These are phyloP conservation scores for Bassia scoparia DNA, from an alignment of 148 eudicot species.

Conservation along the genomic window DNA sequence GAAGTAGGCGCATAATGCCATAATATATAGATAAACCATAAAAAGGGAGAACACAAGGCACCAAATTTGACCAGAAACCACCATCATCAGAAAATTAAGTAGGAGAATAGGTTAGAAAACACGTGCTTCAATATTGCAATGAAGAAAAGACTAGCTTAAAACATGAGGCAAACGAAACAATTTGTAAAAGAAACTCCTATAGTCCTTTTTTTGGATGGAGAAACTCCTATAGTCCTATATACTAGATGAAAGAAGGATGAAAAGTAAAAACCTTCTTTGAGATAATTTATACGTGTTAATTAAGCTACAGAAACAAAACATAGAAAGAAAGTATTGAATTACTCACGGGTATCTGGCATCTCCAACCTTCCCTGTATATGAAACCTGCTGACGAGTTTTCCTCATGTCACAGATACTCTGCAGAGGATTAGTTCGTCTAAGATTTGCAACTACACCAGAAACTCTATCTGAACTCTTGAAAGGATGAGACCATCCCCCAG, in stretches of 20 bases:
- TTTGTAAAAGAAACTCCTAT: too few relatives aligned
- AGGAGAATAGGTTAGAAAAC: not conserved
- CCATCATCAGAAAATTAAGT: not conserved
- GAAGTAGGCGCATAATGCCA: not conserved
- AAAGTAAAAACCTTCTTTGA: not conserved
- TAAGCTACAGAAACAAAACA: not conserved
- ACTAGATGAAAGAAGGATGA: not conserved
- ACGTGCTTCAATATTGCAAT: not conserved
- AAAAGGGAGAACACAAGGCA: not conserved
- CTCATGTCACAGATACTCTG: conserved; percentile 82
- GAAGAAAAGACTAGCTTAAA: not conserved
- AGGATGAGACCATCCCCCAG: conserved; percentile 85
- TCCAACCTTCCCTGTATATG: conserved; percentile 85
- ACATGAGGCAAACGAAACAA: not conserved
- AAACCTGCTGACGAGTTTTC: conserved; percentile 80
- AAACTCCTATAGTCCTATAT: too few relatives aligned
- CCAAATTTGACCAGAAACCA: not conserved
- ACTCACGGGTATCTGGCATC: conserved; percentile 99
- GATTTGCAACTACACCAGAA: conserved; percentile 78
- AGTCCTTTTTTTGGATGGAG: too few relatives aligned
- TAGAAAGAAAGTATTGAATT: conserved; percentile 3
- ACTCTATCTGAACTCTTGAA: conserved; percentile 65
- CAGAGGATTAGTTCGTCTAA: conserved; percentile 85
- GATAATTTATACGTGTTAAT: not conserved
- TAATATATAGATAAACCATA: too few relatives aligned